A percentile compares a stretch with the other conserved stretches of the same genome.
phyloP scores from a whole-genome alignment of 805 yeast genomes.

The Lachancea quebecensis region DNA sequence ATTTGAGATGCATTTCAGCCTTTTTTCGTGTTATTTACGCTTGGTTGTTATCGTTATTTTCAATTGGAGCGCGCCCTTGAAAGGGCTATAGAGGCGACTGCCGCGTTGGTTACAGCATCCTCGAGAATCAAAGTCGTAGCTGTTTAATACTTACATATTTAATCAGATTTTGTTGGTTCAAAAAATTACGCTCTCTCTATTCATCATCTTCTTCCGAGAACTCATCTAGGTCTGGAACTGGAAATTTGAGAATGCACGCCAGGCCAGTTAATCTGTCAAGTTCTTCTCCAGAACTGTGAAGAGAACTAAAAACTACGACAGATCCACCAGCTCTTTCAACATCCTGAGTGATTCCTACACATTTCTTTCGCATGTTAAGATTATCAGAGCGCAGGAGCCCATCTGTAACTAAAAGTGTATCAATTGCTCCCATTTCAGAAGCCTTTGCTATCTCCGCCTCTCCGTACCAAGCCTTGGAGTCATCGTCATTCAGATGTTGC shows the following conservation, averaged over 20 bases:
- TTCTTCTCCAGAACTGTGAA: constrained; percentile 88
- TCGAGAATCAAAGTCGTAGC: too few species aligned
- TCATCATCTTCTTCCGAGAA: constrained; percentile 5
- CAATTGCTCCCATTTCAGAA: constrained; percentile 67
- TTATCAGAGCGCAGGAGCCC: constrained; percentile 72
- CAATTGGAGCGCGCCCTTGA: too few species aligned
- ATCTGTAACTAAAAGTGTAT: constrained; percentile 71
- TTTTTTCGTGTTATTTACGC: too few species aligned
- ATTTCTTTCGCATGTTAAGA: constrained; percentile 58
- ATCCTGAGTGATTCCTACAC: constrained; percentile 56
- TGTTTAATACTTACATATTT: too few species aligned
- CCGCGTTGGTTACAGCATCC: too few species aligned
- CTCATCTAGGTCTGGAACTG: constrained; percentile 71
- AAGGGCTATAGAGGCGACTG: neutral
- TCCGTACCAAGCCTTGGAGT: constrained; percentile 90
- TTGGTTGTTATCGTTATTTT: too few species aligned
- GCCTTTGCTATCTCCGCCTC: constrained; percentile 72
- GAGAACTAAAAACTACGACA: constrained; percentile 69
- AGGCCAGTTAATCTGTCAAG: constrained; percentile 84
- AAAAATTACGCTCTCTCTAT: constrained; percentile 1
- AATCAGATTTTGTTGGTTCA: neutral
- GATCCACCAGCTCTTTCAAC: constrained; percentile 71
- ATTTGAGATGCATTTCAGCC: too few species aligned
- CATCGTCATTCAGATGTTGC: constrained; percentile 68
- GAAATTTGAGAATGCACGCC: constrained; percentile 79